Base-by-base conservation (phyloP, 2,329 filamentous ascomycete species). In the Botrytis aclada region DNA sequence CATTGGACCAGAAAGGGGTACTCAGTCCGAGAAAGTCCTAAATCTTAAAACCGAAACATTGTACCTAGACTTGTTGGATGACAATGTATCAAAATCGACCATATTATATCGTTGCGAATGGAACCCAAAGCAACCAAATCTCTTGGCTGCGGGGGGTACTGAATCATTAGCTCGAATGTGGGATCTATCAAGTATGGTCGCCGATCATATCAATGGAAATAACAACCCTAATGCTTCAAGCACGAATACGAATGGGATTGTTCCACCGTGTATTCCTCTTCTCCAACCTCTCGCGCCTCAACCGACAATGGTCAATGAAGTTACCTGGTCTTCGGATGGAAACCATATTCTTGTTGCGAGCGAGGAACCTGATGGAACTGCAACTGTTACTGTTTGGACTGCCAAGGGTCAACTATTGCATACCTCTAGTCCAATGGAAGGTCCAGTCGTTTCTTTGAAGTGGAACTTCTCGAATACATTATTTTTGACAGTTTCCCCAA, bases 161-260 rank as follows among this genome's bases (percentile, higher is more conserved):
- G 89, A 91, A 85, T 88, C 89, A 83, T 88, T 91, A 88, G 89
- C 89, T 85, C 88, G 89, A 76, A 85, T 91, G 83, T 91, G 89
- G 89, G 90, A 87, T 75, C 82, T 91, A 77, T 86, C 87, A 81
- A 86, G 86, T 85, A 84, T 72, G 45, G 71, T 84, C 80, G 82
- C 85, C 78, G 83, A 83, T 77, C 34, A 45, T 34, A 41, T 39
- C 39, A 72, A 72, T 51, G 51, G 61, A 67, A 34, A 32, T 22
- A 41, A 69, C 16, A 37, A 22, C 43, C 56, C 71, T 45, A 62
- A 65, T n/a, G 20, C 64, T 45, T 25, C 60, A 54, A 34, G 60
- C 20, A 54, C 54, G n/a, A 71, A 64, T 71, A 78, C 37, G 34
- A 71, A 71, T 32, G 78, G 37, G 29, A 71, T 70, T 29, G 74